Evolutionary conservation across 2,329 filamentous ascomycete genomes (phyloP).

Genomic region (Epichloe coenophiala): DNA sequence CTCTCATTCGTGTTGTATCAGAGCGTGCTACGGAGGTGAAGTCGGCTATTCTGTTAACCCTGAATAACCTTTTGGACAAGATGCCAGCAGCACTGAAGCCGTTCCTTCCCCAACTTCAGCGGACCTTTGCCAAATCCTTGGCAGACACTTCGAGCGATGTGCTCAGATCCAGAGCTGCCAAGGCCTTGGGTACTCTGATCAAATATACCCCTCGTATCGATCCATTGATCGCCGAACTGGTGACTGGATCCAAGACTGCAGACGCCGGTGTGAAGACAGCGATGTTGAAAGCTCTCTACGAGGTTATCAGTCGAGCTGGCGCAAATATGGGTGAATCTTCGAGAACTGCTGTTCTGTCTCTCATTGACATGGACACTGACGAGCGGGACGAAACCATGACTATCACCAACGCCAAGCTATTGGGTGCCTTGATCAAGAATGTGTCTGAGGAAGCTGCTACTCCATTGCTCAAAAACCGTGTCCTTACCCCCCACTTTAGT

Average conservation of each 20-base stretch:
- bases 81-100: conserved; percentile 92
- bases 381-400: conserved; percentile 66
- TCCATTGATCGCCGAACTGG: conserved; percentile 80
- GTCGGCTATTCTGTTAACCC: conserved; percentile 79
- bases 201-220: conserved; percentile 92
- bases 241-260: conserved; percentile 81
- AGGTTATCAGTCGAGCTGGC: conserved; percentile 91
- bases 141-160: conserved; percentile 87
- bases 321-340: conserved; percentile 89
- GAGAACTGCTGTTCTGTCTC: conserved; percentile 65
- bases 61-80: conserved; percentile 93
- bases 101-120: conserved; percentile 89
- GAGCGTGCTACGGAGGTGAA: conserved; percentile 95
- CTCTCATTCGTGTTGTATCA: conserved; percentile 92
- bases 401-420: conserved; percentile 78
- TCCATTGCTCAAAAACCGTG: conserved; percentile 50
- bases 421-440: conserved; percentile 82
- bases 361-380: conserved; percentile 77
- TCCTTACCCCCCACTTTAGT: conserved; percentile 63
- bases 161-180: conserved; percentile 75
- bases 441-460: conserved; percentile 59
- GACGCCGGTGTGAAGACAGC: conserved; percentile 82
- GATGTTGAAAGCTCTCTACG: conserved; percentile 93
- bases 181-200: conserved; percentile 88
- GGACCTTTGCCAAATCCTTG: conserved; percentile 91